Base-by-base conservation (phyloP, 768 basidiomycete genomes). In the Rhizopogon roseolus region DNA sequence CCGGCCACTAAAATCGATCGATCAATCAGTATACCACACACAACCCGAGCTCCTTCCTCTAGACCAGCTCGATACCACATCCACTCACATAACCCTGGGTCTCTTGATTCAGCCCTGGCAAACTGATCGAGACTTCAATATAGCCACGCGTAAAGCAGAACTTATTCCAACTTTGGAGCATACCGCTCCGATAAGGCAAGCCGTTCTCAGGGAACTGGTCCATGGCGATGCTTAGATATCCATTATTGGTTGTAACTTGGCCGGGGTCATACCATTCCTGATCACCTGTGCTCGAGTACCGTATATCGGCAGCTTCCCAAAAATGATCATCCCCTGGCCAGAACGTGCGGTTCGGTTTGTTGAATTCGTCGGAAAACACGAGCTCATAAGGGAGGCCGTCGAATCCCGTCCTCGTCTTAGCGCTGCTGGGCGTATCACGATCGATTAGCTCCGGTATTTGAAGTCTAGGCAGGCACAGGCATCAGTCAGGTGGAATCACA, bases 131-230 rank as follows among this genome's bases (percentile, higher is more conserved):
- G 16, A 86, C 81, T 72, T 93, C 92, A 55, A 93, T 80, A 46
- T 79, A 78, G 5, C 90, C 90, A 27, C 79, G 80, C 28, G 87
- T 82, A 63, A 91, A 92, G 68, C 88, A 93, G 63, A 93, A 85
- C 75, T 93, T 91, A 70, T 93, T 93, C 91, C 92, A 94, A 39
- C 81, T 82, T 71, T 93, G 90, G 4, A 94, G 72, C 89, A 93
- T 91, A 5, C 85, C 90, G 64, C 74, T 83, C 60, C 81, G 73
- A 63, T 85, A 93, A 38, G 73, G 72, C 54, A 88, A 75, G 6
- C 72, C 73, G 64, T 93, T 84, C 59, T 84, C 22, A 38, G 44
- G 53, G 62, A 72, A 66, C 57, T 75, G 62, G 27, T 88, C 86
- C 77, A 90, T 79, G 5, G 81, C 82, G 60, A 93, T 85, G 41